phyloP scores from a whole-genome alignment of 2,329 filamentous ascomycete species.

The Cadophora malorum region DNA sequence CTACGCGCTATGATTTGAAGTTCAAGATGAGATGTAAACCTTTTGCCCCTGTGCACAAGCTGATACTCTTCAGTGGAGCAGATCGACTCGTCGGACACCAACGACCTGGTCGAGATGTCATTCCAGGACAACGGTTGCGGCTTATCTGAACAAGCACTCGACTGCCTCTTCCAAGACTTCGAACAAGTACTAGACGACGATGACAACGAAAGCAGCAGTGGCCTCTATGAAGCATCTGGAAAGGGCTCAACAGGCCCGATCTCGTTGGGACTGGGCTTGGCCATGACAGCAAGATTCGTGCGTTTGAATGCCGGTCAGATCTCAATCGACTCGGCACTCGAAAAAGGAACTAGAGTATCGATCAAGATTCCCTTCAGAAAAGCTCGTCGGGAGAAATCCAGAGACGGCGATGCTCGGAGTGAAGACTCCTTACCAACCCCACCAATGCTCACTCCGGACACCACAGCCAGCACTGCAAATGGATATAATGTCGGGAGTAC shows the following conservation, averaged over 20 bases:
- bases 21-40: neutral
- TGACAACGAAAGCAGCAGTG: constrained; percentile 22
- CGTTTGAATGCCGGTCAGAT: constrained; percentile 38
- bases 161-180: constrained; percentile 36
- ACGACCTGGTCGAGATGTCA: constrained; percentile 33
- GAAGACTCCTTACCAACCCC: constrained; percentile 27
- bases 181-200: constrained; percentile 38
- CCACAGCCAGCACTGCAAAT: neutral
- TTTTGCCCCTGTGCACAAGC: neutral
- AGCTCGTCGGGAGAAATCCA: constrained; percentile 4
- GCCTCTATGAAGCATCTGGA: constrained; percentile 2
- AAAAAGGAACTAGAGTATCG: constrained; percentile 36
- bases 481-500: neutral
- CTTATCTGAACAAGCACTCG: constrained; percentile 34
- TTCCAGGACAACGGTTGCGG: constrained; percentile 36
- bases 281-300: constrained; percentile 37
- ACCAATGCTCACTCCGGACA: constrained; percentile 22
- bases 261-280: constrained; percentile 37
- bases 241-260: constrained; percentile 14
- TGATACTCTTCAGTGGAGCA: constrained; percentile 25
- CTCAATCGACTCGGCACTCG: constrained; percentile 30
- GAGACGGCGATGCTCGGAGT: neutral
- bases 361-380: constrained; percentile 38
- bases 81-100: constrained; percentile 26
- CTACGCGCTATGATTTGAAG: neutral